These are phyloP conservation scores for Boletus pseudopeckii DNA, from an alignment of 768 basidiomycete genomes.

Conservation along the genomic window DNA sequence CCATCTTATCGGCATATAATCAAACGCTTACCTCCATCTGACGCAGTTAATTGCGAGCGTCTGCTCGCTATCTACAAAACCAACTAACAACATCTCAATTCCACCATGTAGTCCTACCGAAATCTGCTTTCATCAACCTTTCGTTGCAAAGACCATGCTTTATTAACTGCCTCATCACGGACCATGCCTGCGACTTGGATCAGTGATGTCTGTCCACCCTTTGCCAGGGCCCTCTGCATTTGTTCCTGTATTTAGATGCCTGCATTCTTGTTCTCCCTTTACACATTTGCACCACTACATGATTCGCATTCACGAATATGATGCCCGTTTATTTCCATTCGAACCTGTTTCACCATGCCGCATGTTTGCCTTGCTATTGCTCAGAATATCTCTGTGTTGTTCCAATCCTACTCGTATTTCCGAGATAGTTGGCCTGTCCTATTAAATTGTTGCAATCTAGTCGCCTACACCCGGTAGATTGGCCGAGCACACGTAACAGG, in stretches of 20 bases:
- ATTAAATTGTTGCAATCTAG: constrained; percentile 1
- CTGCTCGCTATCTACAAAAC: constrained; percentile 17
- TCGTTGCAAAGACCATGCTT: constrained; percentile 18
- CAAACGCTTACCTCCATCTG: constrained; percentile 24
- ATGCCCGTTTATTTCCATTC: constrained; percentile 12
- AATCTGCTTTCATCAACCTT: constrained; percentile 15
- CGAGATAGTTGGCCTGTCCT: background rate
- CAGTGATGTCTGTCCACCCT: constrained; percentile 18
- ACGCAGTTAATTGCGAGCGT: constrained; percentile 29
- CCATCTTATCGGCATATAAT: constrained; percentile 32
- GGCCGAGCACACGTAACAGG: too few species aligned
- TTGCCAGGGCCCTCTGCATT: constrained; percentile 10
- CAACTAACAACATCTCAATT: constrained; percentile 26
- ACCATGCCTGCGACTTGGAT: constrained; percentile 30
- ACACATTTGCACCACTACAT: constrained; percentile 18
- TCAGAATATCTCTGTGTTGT: background rate
- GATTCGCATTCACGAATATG: constrained; percentile 19
- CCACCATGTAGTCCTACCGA: constrained; percentile 29
- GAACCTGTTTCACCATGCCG: constrained; percentile 7
- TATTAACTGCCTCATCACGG: constrained; percentile 25
- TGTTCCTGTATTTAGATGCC: constrained; percentile 18
- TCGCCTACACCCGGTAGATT: too few species aligned
- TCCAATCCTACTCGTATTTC: background rate
- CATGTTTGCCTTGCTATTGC: background rate
- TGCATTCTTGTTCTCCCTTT: constrained; percentile 23